Percentiles rank a stretch among this genome's conserved stretches.
phyloP scores from a whole-genome alignment of 2,329 filamentous ascomycete genomes.

The Fusarium sp. region DNA sequence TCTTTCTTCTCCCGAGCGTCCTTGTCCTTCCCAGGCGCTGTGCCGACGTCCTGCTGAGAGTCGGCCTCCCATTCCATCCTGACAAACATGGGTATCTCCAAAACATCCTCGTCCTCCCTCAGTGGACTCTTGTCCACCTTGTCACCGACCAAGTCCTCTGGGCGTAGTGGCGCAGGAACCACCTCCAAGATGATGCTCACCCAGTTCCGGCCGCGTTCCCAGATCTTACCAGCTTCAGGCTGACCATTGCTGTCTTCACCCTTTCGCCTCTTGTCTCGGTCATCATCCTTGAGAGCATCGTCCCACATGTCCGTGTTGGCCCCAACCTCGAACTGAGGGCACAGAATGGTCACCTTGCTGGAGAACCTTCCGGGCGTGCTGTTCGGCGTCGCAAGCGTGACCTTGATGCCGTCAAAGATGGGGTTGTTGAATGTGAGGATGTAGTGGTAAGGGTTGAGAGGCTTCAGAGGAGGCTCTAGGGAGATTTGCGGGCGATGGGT shows the following conservation, averaged over 20 bases:
- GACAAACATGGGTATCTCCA: slow-evolving; percentile 96
- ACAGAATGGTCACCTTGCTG: slow-evolving; percentile 89
- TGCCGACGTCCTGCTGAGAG: slow-evolving; percentile 72
- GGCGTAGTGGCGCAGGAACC: slow-evolving; percentile 70
- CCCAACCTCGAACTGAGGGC: slow-evolving; percentile 93
- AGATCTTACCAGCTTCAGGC: slow-evolving; percentile 93
- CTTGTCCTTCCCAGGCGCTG: slow-evolving; percentile 64
- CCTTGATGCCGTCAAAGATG: slow-evolving; percentile 89
- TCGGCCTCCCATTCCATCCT: slow-evolving; percentile 90
- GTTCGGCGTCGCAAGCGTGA: slow-evolving; percentile 87
- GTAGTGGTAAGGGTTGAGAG: slow-evolving; percentile 78
- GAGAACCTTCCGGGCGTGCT: slow-evolving; percentile 81
- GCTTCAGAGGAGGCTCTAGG: slow-evolving; percentile 58
- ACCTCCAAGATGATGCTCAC: slow-evolving; percentile 94
- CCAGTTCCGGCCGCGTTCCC: slow-evolving; percentile 94
- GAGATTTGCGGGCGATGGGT: slow-evolving; percentile 48
- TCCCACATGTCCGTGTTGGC: slow-evolving; percentile 92
- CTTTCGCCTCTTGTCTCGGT: slow-evolving; percentile 52
- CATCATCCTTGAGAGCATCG: slow-evolving; percentile 79
- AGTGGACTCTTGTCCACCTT: slow-evolving; percentile 60
- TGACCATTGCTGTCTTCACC: slow-evolving; percentile 59
- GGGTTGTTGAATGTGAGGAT: slow-evolving; percentile 93
- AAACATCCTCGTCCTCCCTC: slow-evolving; percentile 69
- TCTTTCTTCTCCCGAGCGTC: slow-evolving; percentile 83
- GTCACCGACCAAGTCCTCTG: slow-evolving; percentile 52